Percentiles rank a stretch among this genome's conserved stretches.
Conservation (phyloP, 2,329 filamentous ascomycete species). For the Monascus ruber region DNA sequence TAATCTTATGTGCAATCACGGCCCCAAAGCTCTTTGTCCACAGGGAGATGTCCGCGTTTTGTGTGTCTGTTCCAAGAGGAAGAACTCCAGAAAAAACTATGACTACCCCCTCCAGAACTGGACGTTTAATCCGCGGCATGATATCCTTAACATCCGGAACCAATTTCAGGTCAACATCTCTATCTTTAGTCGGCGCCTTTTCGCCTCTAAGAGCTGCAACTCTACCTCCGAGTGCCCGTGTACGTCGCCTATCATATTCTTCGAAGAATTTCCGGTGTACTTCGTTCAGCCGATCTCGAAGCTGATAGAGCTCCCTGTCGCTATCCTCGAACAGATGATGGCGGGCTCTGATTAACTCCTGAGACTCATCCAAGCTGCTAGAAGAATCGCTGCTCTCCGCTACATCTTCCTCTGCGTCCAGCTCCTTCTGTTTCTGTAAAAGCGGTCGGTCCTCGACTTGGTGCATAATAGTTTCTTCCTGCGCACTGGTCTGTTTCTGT, state of each 20-base stretch:
- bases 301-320: conserved; percentile 66
- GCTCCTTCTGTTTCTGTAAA: conserved; percentile 79
- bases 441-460: conserved; percentile 83
- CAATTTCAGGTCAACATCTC: conserved; percentile 41
- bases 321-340: conserved; percentile 81
- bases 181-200: conserved; percentile 29
- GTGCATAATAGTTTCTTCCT: conserved; percentile 76
- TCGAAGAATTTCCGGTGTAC: conserved; percentile 75
- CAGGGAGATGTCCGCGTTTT: conserved; percentile 72
- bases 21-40: conserved; percentile 84
- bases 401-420: conserved; percentile 73
- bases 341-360: conserved; percentile 33
- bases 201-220: conserved; percentile 41
- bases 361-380: conserved; percentile 29
- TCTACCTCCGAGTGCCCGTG: conserved; percentile 33
- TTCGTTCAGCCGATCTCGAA: conserved; percentile 63
- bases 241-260: conserved; percentile 55
- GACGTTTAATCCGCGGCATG: conserved; percentile 69
- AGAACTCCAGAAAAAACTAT: conserved; percentile 88
- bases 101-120: conserved; percentile 61
- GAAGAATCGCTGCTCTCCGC: conserved; percentile 41
- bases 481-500: conserved; percentile 68
- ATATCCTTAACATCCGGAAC: conserved; percentile 79
- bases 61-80: conserved; percentile 66
- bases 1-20: conserved; percentile 35